Evolutionary conservation across 768 basidiomycete genomes (phyloP).

Genomic region (Pisolithus sp.): DNA sequence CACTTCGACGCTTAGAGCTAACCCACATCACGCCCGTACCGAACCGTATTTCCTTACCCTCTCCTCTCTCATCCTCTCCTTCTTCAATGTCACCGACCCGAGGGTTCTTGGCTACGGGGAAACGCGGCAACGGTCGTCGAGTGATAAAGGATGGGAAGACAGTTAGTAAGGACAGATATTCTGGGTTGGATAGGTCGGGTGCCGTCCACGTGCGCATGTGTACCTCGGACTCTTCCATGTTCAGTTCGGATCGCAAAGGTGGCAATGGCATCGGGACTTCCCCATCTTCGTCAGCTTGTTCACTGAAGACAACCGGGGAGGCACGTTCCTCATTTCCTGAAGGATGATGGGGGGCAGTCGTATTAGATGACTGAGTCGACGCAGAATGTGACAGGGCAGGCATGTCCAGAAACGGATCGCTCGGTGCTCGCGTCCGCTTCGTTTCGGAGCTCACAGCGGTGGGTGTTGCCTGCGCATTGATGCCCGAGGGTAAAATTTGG

Average conservation of each 20-base stretch:
- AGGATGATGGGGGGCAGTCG: slow-evolving; percentile 25
- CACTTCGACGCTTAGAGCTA: slow-evolving; percentile 49
- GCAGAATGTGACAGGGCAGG: slow-evolving; percentile 52
- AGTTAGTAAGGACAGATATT: slow-evolving; percentile 58
- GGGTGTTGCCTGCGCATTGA: slow-evolving; percentile 21
- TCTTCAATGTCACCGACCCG: slow-evolving; percentile 61
- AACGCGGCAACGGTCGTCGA: slow-evolving; percentile 64
- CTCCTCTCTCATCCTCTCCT: slow-evolving; percentile 50
- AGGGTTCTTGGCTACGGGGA: slow-evolving; percentile 37
- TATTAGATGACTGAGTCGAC: slow-evolving; percentile 40
- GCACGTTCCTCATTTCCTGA: slow-evolving; percentile 37
- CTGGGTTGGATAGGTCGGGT: slow-evolving; percentile 73
- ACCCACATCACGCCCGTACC: slow-evolving; percentile 87
- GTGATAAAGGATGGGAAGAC: slow-evolving; percentile 77
- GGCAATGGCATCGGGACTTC: slow-evolving; percentile 17
- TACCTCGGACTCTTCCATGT: slow-evolving; percentile 32
- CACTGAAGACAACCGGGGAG: slow-evolving; percentile 30
- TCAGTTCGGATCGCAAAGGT: slow-evolving; percentile 28
- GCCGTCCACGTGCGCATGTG: slow-evolving; percentile 75
- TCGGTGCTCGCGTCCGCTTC: slow-evolving; percentile 67
- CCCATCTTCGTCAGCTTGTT: slow-evolving; percentile 29
- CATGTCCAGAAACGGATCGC: slow-evolving; percentile 76
- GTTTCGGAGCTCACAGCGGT: slow-evolving; percentile 40
- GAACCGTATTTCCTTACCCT: slow-evolving; percentile 54
- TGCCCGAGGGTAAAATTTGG: slow-evolving; percentile 40